A percentile compares a stretch with the other conserved stretches of the same genome.
Conservation (phyloP, 1,139 yeast species). For the Magnusiomyces suaveolens region DNA sequence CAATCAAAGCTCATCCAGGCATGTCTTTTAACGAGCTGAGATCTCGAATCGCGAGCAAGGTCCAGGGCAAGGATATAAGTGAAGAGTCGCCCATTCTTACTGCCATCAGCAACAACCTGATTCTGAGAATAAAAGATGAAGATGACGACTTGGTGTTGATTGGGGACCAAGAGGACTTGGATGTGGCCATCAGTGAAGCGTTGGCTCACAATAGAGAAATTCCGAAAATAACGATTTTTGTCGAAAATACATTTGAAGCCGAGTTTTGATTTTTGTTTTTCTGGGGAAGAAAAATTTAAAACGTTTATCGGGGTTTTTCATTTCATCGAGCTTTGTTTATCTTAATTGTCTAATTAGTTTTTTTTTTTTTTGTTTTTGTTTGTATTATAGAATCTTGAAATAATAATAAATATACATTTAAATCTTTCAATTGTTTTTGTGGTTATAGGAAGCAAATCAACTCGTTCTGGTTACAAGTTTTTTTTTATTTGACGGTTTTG, state of each 20-base stretch:
- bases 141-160: slow-evolving; percentile 12
- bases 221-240: neutral
- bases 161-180: slow-evolving; percentile 14
- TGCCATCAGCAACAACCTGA: neutral
- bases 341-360: too few species aligned
- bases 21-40: slow-evolving; percentile 9
- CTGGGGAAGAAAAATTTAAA: too few species aligned
- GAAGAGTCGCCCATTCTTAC: slow-evolving; percentile 2
- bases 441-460: too few species aligned
- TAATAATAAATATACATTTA: too few species aligned
- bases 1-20: slow-evolving; percentile 6
- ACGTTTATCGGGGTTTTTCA: too few species aligned
- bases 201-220: neutral
- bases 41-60: slow-evolving; percentile 9
- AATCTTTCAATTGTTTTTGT: too few species aligned
- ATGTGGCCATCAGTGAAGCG: slow-evolving; percentile 5
- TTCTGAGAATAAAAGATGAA: slow-evolving; percentile 11
- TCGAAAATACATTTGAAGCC: slow-evolving; percentile 3
- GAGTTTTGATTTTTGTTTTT: too few species aligned
- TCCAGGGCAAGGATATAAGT: neutral
- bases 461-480: too few species aligned
- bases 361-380: too few species aligned
- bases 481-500: too few species aligned
- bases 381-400: too few species aligned
- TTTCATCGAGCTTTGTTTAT: too few species aligned